Evolutionary conservation across 1,284 basidiomycete genomes (phyloP).

Genomic region (Leccinum fuscescens): DNA sequence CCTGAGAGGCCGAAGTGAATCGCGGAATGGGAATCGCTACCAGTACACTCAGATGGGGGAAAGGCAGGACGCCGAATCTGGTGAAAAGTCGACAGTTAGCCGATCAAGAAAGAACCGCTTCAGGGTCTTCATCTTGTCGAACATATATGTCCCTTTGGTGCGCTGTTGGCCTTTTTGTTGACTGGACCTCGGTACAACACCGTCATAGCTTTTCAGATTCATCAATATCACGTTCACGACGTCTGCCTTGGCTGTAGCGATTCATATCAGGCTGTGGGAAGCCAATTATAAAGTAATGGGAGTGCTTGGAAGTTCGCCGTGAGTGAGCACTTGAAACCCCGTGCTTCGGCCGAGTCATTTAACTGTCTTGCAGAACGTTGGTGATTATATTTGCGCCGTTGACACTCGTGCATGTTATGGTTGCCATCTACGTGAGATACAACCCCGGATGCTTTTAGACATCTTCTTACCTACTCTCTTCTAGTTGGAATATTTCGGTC

Average conservation of each 20-base stretch:
- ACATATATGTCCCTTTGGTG: slow-evolving; percentile 76
- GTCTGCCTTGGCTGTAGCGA: slow-evolving; percentile 76
- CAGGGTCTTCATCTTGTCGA: slow-evolving; percentile 64
- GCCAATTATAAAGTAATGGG: slow-evolving; percentile 52
- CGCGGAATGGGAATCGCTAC: slow-evolving; percentile 28
- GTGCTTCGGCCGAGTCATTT: slow-evolving; percentile 10
- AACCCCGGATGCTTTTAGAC: background rate
- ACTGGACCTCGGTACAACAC: slow-evolving; percentile 27
- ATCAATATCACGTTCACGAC: slow-evolving; percentile 83
- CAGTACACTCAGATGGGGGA: slow-evolving; percentile 36
- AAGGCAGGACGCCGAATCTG: slow-evolving; percentile 33
- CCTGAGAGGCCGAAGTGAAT: slow-evolving; percentile 54
- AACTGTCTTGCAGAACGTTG: slow-evolving; percentile 55
- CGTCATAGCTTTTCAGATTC: slow-evolving; percentile 72
- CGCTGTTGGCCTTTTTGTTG: slow-evolving; percentile 22
- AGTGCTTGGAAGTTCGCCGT: slow-evolving; percentile 80
- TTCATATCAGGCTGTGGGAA: slow-evolving; percentile 69
- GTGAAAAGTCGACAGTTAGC: slow-evolving; percentile 40
- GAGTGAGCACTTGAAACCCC: slow-evolving; percentile 32
- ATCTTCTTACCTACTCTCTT: slow-evolving; percentile 14
- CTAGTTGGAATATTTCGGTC: slow-evolving; percentile 88
- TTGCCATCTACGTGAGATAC: slow-evolving; percentile 71
- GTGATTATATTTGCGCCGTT: slow-evolving; percentile 86
- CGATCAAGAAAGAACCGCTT: slow-evolving; percentile 51
- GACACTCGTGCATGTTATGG: slow-evolving; percentile 83